Base-by-base conservation (phyloP, 768 basidiomycete species). In the Kwoniella dejecticola region DNA sequence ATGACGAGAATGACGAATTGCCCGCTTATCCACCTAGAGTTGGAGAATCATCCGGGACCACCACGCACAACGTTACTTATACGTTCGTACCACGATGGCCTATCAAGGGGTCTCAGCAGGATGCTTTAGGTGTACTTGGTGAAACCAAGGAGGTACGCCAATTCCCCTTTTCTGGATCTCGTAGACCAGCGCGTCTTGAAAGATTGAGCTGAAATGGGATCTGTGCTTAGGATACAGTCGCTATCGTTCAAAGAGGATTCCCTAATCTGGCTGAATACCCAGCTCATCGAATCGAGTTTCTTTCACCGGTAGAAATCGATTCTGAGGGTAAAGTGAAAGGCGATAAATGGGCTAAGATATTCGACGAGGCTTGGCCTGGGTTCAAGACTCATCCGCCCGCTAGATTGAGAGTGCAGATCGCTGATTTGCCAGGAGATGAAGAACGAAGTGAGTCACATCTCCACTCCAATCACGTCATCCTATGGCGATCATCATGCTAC, bases 361-460 rank as follows among this genome's bases (percentile, higher is more conserved):
- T 72, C 52, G 70, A 72, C 15, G 67, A 68, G 33, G 67, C 70
- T 12, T 72, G 70, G 70, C 50, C 45, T 4, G 29, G 41, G n/a
- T 71, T 68, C 41, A 23, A 21, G 8, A 30, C 48, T 45, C 36
- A n/a, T 15, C 62, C 70, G 6, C 70, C 70, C 4, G 48, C 44
- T 11, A 45, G 57, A 21, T 30, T 68, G 2, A 48, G 45, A 38
- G 60, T 72, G 1, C 55, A 57, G 45, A 31, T 72, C 12, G 38
- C 27, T 19, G 70, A 72, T 60, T 30, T 19, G 17, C 69, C 69
- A 1, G 69, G 69, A 1, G 66, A 71, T 40, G 50, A 26, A n/a
- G 38, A 50, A 52, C 42, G 49, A 10, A 40, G 66, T 68, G 41
- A 54, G 66, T 61, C 6, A 11, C 5, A 5, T 42, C 19, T 42